A percentile compares a stretch with the other conserved stretches of the same genome.
These are phyloP conservation scores for Vigna mungo DNA, from an alignment of 306 rosid genomes.

Conservation along the genomic window DNA sequence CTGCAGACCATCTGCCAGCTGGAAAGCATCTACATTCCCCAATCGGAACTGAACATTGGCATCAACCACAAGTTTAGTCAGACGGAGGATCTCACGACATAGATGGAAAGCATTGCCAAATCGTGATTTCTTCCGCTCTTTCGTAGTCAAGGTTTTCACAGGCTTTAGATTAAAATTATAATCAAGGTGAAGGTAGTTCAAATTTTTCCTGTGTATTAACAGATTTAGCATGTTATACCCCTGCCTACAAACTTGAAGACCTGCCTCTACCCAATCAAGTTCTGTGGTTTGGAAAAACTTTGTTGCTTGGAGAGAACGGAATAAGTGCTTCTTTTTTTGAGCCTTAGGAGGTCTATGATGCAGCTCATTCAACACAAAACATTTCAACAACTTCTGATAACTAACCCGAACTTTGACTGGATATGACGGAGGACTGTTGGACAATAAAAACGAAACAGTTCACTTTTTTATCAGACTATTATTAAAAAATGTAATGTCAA, in stretches of 20 bases:
- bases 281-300: slow-evolving; percentile 99
- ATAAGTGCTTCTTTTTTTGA: slow-evolving; percentile 94
- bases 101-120: slow-evolving; percentile 99
- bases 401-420: slow-evolving; percentile 99
- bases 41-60: slow-evolving; percentile 97
- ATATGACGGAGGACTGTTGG: slow-evolving; percentile 91
- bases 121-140: slow-evolving; percentile 95
- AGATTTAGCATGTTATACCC: slow-evolving; percentile 98
- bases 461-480: background rate
- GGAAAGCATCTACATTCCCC: slow-evolving; percentile 99
- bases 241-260: slow-evolving; percentile 99
- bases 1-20: slow-evolving; percentile 97
- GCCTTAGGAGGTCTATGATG: slow-evolving; percentile 99
- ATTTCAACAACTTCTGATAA: slow-evolving; percentile 90
- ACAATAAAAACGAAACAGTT: slow-evolving; percentile 12
- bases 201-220: slow-evolving; percentile 93
- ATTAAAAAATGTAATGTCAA: background rate
- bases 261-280: slow-evolving; percentile 99
- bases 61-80: slow-evolving; percentile 99
- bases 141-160: slow-evolving; percentile 93
- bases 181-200: slow-evolving; percentile 98
- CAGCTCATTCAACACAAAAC: slow-evolving; percentile 96
- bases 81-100: slow-evolving; percentile 95
- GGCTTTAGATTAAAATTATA: slow-evolving; percentile 97
- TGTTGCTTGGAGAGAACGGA: slow-evolving; percentile 95